Percentiles rank a stretch among this genome's conserved stretches.
These are phyloP conservation scores for Laburnicola sp. DNA, from an alignment of 2,329 filamentous ascomycete species.

Conservation along the genomic window DNA sequence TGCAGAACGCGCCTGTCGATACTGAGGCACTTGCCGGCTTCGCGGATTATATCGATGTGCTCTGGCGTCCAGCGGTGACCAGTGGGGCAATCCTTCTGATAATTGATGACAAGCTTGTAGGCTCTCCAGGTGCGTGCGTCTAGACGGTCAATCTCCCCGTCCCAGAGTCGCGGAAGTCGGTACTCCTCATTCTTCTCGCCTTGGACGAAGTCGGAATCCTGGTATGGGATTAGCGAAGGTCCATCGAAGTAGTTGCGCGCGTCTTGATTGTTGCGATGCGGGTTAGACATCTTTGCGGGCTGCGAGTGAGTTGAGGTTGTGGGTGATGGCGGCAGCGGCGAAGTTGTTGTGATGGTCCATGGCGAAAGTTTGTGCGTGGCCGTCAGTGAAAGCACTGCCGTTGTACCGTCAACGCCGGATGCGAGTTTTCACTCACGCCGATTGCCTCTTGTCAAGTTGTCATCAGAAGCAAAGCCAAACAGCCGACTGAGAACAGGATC, in stretches of 20 bases:
- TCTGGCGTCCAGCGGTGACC: slow-evolving; percentile 23
- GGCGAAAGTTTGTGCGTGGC: too few relatives aligned
- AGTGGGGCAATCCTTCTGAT: slow-evolving; percentile 17
- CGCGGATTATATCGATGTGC: slow-evolving; percentile 15
- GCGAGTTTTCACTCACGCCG: too few relatives aligned
- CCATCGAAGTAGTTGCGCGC: neutral
- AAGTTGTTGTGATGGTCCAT: too few relatives aligned
- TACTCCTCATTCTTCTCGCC: neutral
- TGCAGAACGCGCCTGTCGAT: neutral
- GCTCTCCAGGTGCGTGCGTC: slow-evolving; percentile 21
- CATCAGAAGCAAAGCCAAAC: too few relatives aligned
- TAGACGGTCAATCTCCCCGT: slow-evolving; percentile 13
- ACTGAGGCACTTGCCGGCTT: slow-evolving; percentile 14
- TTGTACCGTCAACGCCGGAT: too few relatives aligned
- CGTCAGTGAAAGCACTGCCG: too few relatives aligned
- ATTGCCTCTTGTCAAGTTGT: too few relatives aligned
- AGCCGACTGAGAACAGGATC: too few relatives aligned
- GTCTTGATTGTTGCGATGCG: neutral
- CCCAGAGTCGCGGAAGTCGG: slow-evolving; percentile 13
- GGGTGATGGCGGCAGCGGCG: too few relatives aligned
- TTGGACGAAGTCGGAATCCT: neutral
- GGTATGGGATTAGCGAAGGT: neutral
- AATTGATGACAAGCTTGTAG: slow-evolving; percentile 25
- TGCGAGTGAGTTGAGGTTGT: too few relatives aligned
- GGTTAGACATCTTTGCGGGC: too few relatives aligned